These are phyloP conservation scores for Acarospora socialis DNA, from an alignment of 2,329 filamentous ascomycete genomes.

Conservation along the genomic window DNA sequence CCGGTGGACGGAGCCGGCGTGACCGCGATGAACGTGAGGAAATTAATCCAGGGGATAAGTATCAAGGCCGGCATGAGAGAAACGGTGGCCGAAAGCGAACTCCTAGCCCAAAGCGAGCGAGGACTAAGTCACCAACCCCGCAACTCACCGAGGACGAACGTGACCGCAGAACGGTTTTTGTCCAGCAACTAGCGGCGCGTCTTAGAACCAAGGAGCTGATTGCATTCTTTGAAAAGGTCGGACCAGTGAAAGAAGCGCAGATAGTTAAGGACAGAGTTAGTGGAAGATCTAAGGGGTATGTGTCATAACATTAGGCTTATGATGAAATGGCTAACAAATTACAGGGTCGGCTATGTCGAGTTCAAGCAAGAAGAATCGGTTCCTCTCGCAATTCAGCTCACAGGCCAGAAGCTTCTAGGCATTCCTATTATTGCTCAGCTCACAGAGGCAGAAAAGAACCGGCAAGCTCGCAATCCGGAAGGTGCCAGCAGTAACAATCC, in stretches of 20 bases:
- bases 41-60: constrained; percentile 23
- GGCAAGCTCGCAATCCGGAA: constrained; percentile 76
- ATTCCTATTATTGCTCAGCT: constrained; percentile 97
- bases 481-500: constrained; percentile 49
- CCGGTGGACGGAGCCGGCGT: constrained; percentile 33
- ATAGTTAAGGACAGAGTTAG: constrained; percentile 97
- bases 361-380: constrained; percentile 95
- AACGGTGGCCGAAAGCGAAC: constrained; percentile 32
- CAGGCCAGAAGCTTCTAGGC: constrained; percentile 94
- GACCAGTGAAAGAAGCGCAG: constrained; percentile 89
- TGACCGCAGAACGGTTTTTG: constrained; percentile 92
- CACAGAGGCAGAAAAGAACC: constrained; percentile 98
- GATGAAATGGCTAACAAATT: constrained; percentile 24
- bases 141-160: constrained; percentile 87
- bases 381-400: constrained; percentile 85
- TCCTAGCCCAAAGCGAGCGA: constrained; percentile 25
- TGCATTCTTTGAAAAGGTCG: constrained; percentile 88
- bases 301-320: constrained; percentile 8
- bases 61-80: constrained; percentile 33
- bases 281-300: constrained; percentile 92
- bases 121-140: constrained; percentile 43
- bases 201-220: constrained; percentile 85
- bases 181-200: constrained; percentile 92
- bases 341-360: constrained; percentile 95
- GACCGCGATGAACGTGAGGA: constrained; percentile 33